Conservation (phyloP, 2,329 filamentous ascomycete genomes). For the Colletotrichum sp. region DNA sequence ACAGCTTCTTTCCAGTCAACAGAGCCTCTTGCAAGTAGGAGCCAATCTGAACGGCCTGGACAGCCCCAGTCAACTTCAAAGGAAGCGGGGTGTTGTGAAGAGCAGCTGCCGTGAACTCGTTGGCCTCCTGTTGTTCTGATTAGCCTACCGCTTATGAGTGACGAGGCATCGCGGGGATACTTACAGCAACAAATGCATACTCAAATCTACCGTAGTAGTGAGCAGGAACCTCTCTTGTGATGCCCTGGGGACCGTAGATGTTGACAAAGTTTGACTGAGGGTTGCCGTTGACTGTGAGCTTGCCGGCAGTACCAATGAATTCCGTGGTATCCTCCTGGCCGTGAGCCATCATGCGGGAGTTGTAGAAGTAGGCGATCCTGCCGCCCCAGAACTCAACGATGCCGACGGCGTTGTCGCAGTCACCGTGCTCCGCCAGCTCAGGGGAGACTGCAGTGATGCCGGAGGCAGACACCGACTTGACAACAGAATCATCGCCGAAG, state of each 20-base stretch:
- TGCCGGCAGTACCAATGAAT: constrained; percentile 70
- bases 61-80: constrained; percentile 60
- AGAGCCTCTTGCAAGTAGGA: constrained; percentile 62
- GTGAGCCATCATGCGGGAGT: constrained; percentile 68
- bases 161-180: accelerated
- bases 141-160: accelerated
- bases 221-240: constrained; percentile 61
- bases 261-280: constrained; percentile 60
- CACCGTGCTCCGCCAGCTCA: constrained; percentile 33
- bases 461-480: constrained; percentile 33
- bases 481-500: constrained; percentile 32
- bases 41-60: constrained; percentile 66
- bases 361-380: constrained; percentile 69
- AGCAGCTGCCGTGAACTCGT: constrained; percentile 65
- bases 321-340: constrained; percentile 72
- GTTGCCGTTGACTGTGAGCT: constrained; percentile 64
- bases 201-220: constrained; percentile 69
- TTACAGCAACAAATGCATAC: constrained; percentile 58
- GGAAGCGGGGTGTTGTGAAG: constrained; percentile 60
- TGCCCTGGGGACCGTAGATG: constrained; percentile 54
- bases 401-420: constrained; percentile 43
- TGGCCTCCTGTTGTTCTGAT: constrained; percentile 47
- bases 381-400: constrained; percentile 69
- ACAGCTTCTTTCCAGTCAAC: constrained; percentile 58
- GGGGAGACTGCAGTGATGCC: constrained; percentile 35